Evolutionary conservation across 1,284 basidiomycete genomes (phyloP), one percentile per base, ranked within the genome.

Genomic region (Chalciporus sp.): DNA sequence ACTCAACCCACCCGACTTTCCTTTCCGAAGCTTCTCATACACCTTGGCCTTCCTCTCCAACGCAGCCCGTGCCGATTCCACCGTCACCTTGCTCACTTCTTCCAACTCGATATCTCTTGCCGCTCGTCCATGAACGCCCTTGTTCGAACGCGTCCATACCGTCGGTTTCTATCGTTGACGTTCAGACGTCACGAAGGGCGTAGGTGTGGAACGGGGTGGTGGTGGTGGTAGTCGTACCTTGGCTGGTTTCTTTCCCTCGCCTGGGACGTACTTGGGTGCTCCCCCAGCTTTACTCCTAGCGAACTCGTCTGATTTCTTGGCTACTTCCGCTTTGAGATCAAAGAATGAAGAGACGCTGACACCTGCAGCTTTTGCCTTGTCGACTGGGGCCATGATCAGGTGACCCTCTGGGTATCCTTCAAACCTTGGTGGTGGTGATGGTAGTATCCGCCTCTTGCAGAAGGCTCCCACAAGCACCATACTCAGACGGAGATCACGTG

Each of bases 31-130:
- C 64, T 92, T 86, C 6, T 93, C 88, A 64, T 97, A 97, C 53
- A 89, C 84, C 66, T 81, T 81, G 6, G 92, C 86, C 69, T 97
- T 97, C 44, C 85, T 79, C 68, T 92, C 86, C 47, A 97, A 71
- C 5, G 79, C 80, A 1, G 83, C 81, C 8, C 83, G 82, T 9
- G 86, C 85, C 2, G 80, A 80, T 40, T 92, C 89, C 8, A 88
- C 67, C 0, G 86, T 89, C n/a, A 83, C 82, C 60, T 77, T 81
- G 70, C 80, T 83, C 51, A 87, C 70, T 33, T 72, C 82, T 58
- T 89, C 85, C 5, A 86, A 74, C 64, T 90, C 85, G 10, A 83
- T 63, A 69, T 93, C 90, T 31, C 84, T 79, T 26, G 75, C 73
- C 0, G 82, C 82, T 1, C 90, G 81, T 8, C 70, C 71, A 9